phyloP scores from a whole-genome alignment of 257 asterid species.

The Linderniella brevidens region DNA sequence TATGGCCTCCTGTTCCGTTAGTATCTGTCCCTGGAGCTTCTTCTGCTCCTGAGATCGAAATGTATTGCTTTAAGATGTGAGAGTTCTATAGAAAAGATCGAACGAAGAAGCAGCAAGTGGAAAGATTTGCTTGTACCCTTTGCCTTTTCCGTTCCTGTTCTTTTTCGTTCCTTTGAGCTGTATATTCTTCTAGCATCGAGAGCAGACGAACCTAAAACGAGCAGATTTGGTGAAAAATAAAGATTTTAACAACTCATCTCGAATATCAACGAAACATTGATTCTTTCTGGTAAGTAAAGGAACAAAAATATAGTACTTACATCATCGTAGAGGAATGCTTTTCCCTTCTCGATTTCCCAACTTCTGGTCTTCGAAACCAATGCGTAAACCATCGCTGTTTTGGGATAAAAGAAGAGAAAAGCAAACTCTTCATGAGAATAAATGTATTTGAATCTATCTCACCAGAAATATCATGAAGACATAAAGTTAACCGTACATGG shows the following conservation, averaged over 20 bases:
- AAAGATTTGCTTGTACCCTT: conserved; percentile 33
- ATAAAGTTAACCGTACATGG: conserved; percentile 38
- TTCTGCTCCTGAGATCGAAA: conserved; percentile 54
- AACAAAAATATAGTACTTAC: conserved; percentile 24
- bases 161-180: conserved; percentile 59
- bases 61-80: conserved; percentile 1
- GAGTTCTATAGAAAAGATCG: not conserved
- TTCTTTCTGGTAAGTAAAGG: not conserved
- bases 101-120: conserved; percentile 3
- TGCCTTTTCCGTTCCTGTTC: conserved; percentile 80
- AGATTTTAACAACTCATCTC: no score
- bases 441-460: not conserved
- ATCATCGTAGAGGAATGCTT: conserved; percentile 71
- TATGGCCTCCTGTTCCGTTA: conserved; percentile 43
- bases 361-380: conserved; percentile 57
- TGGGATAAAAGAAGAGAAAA: conserved; percentile 5
- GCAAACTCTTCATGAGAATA: no score
- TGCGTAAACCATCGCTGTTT: conserved; percentile 76
- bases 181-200: conserved; percentile 74
- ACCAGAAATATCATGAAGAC: not conserved
- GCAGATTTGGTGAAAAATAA: no score
- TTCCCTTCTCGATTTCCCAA: conserved; percentile 88
- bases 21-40: conserved; percentile 51
- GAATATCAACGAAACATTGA: conserved; percentile 6
- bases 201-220: conserved; percentile 69